Evolutionary conservation across 2,329 filamentous ascomycete species (phyloP).

Genomic region (Raffaelea ambrosiae): DNA sequence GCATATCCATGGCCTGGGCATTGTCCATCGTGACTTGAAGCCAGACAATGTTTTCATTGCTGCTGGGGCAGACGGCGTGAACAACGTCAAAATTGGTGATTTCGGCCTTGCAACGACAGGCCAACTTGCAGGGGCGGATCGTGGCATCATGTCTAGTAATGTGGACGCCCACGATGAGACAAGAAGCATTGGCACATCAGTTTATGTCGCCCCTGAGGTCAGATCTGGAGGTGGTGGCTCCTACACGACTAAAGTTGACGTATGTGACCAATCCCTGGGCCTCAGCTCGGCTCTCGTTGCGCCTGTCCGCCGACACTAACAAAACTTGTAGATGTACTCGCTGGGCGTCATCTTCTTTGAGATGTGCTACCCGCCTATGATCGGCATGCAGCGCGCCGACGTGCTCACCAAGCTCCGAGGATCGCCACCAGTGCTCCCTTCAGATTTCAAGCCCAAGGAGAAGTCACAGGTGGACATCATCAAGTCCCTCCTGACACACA

Average conservation of each 20-base stretch:
- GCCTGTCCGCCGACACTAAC: too few relatives aligned
- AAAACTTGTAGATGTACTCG: slow-evolving; percentile 86
- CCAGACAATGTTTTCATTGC: slow-evolving; percentile 94
- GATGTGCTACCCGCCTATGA: slow-evolving; percentile 69
- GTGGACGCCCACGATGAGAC: slow-evolving; percentile 58
- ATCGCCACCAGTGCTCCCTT: slow-evolving; percentile 59
- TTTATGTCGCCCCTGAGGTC: slow-evolving; percentile 91
- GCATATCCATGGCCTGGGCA: slow-evolving; percentile 83
- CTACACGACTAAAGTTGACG: slow-evolving; percentile 90
- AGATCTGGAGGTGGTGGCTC: slow-evolving; percentile 64
- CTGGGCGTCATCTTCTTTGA: slow-evolving; percentile 97
- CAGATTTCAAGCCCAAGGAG: slow-evolving; percentile 60
- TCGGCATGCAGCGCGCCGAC: slow-evolving; percentile 55
- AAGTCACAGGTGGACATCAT: slow-evolving; percentile 75
- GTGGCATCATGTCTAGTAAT: slow-evolving; percentile 17
- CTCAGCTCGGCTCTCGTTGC: too few relatives aligned
- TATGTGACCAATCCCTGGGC: slow-evolving; percentile 31
- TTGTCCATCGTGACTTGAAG: slow-evolving; percentile 93
- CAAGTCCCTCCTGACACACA: slow-evolving; percentile 69
- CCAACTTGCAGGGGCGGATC: slow-evolving; percentile 34
- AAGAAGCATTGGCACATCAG: slow-evolving; percentile 64
- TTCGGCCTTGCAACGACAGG: slow-evolving; percentile 91
- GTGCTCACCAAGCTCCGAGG: slow-evolving; percentile 62
- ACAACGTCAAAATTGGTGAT: slow-evolving; percentile 92
- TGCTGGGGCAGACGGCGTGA: slow-evolving; percentile 58